Percentiles rank a stretch among this genome's conserved stretches.
Conservation (phyloP, 2,329 filamentous ascomycete species). For the Colletotrichum nymphaeae region DNA sequence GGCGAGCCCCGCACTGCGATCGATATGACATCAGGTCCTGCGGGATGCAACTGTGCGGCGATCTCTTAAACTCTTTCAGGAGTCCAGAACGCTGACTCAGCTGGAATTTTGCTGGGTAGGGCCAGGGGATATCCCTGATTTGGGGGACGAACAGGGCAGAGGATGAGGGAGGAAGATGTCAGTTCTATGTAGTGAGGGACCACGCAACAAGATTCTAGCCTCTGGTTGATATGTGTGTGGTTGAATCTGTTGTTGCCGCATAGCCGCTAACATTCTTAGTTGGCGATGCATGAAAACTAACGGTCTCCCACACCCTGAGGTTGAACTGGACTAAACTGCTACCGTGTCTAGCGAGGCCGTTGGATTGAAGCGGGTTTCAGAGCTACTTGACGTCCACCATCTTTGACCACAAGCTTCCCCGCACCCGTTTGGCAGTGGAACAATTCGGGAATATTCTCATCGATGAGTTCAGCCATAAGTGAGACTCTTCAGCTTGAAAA, state of each 20-base stretch:
- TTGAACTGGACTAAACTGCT: background rate
- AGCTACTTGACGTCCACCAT: background rate
- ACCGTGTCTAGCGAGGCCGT: background rate
- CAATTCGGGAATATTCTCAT: background rate
- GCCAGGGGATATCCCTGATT: slow-evolving; percentile 22
- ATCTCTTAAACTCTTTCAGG: background rate
- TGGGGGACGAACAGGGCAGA: background rate
- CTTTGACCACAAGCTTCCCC: background rate
- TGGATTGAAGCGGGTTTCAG: background rate
- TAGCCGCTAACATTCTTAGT: background rate
- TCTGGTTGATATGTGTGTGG: background rate
- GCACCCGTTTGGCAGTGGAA: background rate
- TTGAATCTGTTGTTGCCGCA: background rate
- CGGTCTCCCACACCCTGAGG: background rate
- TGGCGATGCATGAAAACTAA: background rate
- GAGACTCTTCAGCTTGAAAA: background rate
- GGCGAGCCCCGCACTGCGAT: slow-evolving; percentile 23
- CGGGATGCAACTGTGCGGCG: slow-evolving; percentile 28
- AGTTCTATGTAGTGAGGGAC: background rate
- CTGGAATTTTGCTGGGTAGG: fast-evolving
- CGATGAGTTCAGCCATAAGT: no score
- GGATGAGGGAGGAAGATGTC: background rate
- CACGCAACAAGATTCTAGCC: background rate
- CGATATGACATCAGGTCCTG: slow-evolving; percentile 30
- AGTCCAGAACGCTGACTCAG: slow-evolving; percentile 33